Percentiles rank a stretch among this genome's conserved stretches.
Evolutionary conservation across 305 asterid genomes (phyloP).

Genomic region (Solanum chacoense): DNA sequence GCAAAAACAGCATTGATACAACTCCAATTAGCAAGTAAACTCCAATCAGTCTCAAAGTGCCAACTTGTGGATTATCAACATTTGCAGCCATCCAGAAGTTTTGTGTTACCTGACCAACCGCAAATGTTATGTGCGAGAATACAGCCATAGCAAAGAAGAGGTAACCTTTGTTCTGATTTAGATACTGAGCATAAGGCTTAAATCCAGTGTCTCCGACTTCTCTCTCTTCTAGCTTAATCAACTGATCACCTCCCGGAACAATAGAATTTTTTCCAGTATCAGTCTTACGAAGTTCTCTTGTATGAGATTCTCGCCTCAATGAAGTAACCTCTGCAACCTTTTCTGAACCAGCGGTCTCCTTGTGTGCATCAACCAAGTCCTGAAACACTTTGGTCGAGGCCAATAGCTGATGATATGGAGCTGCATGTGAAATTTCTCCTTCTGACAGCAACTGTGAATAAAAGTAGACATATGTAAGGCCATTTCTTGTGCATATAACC

Average conservation of each 20-base stretch:
- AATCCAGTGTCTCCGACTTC: slow-evolving; percentile 84
- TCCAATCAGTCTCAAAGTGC: slow-evolving; percentile 44
- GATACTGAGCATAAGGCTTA: slow-evolving; percentile 58
- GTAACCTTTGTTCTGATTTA: slow-evolving; percentile 69
- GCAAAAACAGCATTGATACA: slow-evolving; percentile 35
- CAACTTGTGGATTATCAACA: slow-evolving; percentile 49
- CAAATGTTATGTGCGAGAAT: slow-evolving; percentile 43
- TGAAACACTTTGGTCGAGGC: slow-evolving; percentile 58
- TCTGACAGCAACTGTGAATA: slow-evolving; percentile 70
- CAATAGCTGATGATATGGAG: slow-evolving; percentile 54
- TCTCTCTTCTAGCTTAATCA: slow-evolving; percentile 83
- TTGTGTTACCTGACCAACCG: slow-evolving; percentile 45
- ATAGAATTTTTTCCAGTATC: slow-evolving; percentile 25
- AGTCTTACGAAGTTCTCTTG: slow-evolving; percentile 43
- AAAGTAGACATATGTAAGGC: not conserved
- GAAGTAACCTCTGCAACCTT: slow-evolving; percentile 39
- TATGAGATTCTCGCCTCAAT: slow-evolving; percentile 16
- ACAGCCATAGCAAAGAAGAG: slow-evolving; percentile 39
- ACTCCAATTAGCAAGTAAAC: slow-evolving; percentile 70
- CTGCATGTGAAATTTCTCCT: slow-evolving; percentile 65
- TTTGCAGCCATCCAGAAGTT: slow-evolving; percentile 98
- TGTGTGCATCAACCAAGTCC: slow-evolving; percentile 76
- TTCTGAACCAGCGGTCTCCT: slow-evolving; percentile 75
- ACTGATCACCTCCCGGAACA: slow-evolving; percentile 44
- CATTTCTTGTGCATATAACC: not conserved